Evolutionary conservation across 768 basidiomycete genomes (phyloP), one percentile per base, ranked within the genome.

Genomic region (Cyclocybe aegerita): DNA sequence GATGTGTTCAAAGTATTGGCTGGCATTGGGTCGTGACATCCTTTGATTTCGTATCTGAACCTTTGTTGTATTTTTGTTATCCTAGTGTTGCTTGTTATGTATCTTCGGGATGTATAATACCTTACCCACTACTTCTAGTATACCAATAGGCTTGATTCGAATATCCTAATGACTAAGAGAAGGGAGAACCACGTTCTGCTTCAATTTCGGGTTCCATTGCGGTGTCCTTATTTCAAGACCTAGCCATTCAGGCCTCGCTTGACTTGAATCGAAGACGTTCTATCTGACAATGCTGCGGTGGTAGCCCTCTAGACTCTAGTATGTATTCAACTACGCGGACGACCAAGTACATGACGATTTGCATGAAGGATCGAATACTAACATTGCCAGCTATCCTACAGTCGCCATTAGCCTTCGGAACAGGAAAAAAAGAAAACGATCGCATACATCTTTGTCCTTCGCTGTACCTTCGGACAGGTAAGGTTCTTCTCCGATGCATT

Each of bases 1-100:
- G 74, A 80, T 43, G 86, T 90, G 5, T 91, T 91, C 62, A 79
- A 78, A 63, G 80, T 90, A 3, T 66, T 88, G 47, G 72, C 74
- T 36, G 79, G 81, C 4, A 70, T 80, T 56, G 71, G 74, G 9
- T 63, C 62, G 11, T 58, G 43, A 57, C 39, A 11, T 17, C 41
- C 15, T 32, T 41, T 17, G 15, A 23, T n/a, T n/a, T n/a, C n/a
- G n/a, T n/a, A n/a, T n/a, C n/a, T n/a, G n/a, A n/a, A n/a, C n/a
- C 9, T 14, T 43, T 14, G 41, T 30, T 14, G 29, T 43, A 15
- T 7, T 29, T 14, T 15, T 43, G n/a, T 43, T 7, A 37, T 37
- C 29, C 46, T 48, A 9, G 30, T 23, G 7, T 17, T 39, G 23
- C 23, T 23, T 23, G 23, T 4, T 23, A 23, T 23, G 23, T 23